Conservation (phyloP, 495 filamentous ascomycete genomes). For the Annulohypoxylon stygium region DNA sequence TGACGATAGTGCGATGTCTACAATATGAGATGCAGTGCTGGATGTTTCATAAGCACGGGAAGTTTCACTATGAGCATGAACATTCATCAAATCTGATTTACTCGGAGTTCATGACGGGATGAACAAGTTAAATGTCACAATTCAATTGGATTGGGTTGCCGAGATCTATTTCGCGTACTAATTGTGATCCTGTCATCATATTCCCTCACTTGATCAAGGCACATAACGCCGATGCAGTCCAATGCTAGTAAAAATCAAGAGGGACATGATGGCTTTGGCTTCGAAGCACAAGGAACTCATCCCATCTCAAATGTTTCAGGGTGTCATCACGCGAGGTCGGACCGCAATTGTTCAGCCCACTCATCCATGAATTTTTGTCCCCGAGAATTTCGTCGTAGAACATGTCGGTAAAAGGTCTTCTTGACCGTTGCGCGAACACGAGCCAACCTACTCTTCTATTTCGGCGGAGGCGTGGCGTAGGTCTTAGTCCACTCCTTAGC, state of each 20-base stretch:
- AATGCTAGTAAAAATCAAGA: constrained; percentile 26
- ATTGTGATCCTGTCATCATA: constrained; percentile 12
- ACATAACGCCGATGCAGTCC: constrained; percentile 24
- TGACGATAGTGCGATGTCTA: background rate
- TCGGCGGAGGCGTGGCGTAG: constrained; percentile 66
- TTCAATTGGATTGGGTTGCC: background rate
- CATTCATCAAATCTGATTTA: background rate
- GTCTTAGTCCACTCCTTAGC: constrained; percentile 89
- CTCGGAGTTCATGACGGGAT: too few relatives aligned
- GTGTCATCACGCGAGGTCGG: background rate
- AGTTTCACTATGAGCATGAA: background rate
- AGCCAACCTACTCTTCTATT: constrained; percentile 35
- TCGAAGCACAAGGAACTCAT: background rate
- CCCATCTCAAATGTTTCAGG: background rate
- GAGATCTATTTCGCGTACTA: constrained; percentile 29
- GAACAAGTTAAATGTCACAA: constrained; percentile 9
- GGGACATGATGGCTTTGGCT: background rate
- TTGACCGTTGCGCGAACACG: background rate
- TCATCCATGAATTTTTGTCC: background rate
- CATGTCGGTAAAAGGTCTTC: background rate
- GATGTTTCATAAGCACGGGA: background rate
- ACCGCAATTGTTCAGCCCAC: background rate
- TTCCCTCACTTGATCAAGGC: constrained; percentile 18
- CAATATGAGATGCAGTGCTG: background rate
- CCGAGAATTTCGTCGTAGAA: background rate